Base-by-base conservation (phyloP, 495 filamentous ascomycete genomes). In the Aspergillus sclerotioniger region DNA sequence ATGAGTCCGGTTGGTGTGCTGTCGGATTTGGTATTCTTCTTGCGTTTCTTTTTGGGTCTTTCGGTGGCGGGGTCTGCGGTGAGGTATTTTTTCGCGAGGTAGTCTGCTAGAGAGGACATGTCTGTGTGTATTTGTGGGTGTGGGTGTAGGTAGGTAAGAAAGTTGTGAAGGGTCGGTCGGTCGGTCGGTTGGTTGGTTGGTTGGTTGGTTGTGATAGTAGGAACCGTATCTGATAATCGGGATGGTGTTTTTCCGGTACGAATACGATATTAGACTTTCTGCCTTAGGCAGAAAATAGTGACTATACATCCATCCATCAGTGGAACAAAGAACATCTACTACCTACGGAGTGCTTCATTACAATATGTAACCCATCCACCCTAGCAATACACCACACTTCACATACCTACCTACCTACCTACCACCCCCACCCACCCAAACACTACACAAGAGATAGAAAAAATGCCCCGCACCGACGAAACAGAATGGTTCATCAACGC, bases 1-100 rank as follows among this genome's bases (percentile, higher is more conserved):
- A 91, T 85, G 17, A 98, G 86, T 57, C 91, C 90, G 19, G 51
- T 46, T 46, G 74, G 68, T n/a, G 74, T 72, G 58, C 77, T 71
- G 62, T 83, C 79, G 55, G 83, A 71, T 68, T 94, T 94, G 61
- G 89, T n/a, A 6, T 41, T 86, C 78, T 96, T 96, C 75, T 90
- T 92, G 67, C 86, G 88, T 67, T 92, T 91, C 68, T 88, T 86
- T 25, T 83, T 82, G 12, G 87, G 78, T 47, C 87, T 85, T 43
- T 85, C 75, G n/a, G 72, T 57, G 9, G 60, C 10, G 13, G 61
- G 72, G 69, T 93, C 90, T 31, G 90, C 88, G 5, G 82, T 90
- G 35, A 99, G 87, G 75, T 99, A 99, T 72, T 92, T 96, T 62
- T 92, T 88, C 53, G 94, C 92, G 51, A 99, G 87, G 72, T 98